These are phyloP conservation scores for Pythium aristosporum DNA, from an alignment of 352 stramenopile genomes.

Conservation along the genomic window DNA sequence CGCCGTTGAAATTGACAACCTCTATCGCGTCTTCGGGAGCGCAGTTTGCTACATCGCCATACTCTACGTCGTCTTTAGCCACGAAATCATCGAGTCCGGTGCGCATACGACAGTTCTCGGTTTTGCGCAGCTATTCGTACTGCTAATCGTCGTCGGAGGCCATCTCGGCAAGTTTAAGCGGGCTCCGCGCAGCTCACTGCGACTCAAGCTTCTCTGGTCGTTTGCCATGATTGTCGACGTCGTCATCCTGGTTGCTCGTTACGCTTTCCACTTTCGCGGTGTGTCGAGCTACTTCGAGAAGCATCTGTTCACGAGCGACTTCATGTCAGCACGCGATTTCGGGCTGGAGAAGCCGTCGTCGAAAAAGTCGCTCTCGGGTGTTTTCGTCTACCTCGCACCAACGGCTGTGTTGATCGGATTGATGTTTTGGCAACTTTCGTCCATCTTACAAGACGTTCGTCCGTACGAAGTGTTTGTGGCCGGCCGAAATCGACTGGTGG, in stretches of 20 bases:
- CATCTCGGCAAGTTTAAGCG: slow-evolving; percentile 69
- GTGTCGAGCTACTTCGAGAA: slow-evolving; percentile 63
- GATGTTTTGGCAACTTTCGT: slow-evolving; percentile 82
- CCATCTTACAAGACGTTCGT: slow-evolving; percentile 64
- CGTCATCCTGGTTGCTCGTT: slow-evolving; percentile 63
- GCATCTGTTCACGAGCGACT: slow-evolving; percentile 67
- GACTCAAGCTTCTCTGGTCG: slow-evolving; percentile 75
- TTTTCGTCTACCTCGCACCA: slow-evolving; percentile 81
- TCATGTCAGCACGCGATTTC: slow-evolving; percentile 72
- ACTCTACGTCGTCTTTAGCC: slow-evolving; percentile 65
- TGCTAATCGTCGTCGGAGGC: slow-evolving; percentile 65
- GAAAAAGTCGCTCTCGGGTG: slow-evolving; percentile 52
- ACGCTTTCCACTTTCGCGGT: slow-evolving; percentile 80
- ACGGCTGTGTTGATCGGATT: slow-evolving; percentile 69
- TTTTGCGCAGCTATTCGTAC: slow-evolving; percentile 52
- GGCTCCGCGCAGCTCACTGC: slow-evolving; percentile 64
- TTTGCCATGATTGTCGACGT: slow-evolving; percentile 73
- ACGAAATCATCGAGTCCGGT: slow-evolving; percentile 45
- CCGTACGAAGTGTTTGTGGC: slow-evolving; percentile 65
- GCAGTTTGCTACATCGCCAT: slow-evolving; percentile 73
- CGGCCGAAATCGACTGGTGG: slow-evolving; percentile 47
- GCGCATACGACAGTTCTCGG: slow-evolving; percentile 73
- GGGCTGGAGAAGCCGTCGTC: slow-evolving; percentile 68
- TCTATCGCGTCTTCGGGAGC: slow-evolving; percentile 63
- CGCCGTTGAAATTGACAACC: slow-evolving; percentile 73